A percentile compares a stretch with the other conserved stretches of the same genome.
phyloP scores from a whole-genome alignment of 352 stramenopile species.

The Pythium apleroticum region DNA sequence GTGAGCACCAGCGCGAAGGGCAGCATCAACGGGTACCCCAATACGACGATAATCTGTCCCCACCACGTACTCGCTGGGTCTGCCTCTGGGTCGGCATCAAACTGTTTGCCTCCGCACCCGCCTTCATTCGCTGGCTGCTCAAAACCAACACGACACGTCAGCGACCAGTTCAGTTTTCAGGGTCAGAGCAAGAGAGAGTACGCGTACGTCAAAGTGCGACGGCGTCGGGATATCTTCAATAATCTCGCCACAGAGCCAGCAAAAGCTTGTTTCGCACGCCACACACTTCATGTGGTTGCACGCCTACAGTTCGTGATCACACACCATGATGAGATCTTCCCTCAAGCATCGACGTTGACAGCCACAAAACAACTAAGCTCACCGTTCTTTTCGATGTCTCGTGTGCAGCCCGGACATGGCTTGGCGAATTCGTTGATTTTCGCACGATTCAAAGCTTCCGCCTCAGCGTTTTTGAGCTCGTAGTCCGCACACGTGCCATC shows the following conservation, averaged over 20 bases:
- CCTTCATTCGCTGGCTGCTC: not conserved
- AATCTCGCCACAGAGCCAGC: slow-evolving; percentile 21
- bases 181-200: not conserved
- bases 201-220: slow-evolving; percentile 6
- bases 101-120: not conserved
- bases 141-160: not conserved
- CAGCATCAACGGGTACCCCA: not conserved
- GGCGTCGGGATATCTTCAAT: slow-evolving; percentile 12
- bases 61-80: not conserved
- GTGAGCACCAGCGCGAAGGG: not conserved
- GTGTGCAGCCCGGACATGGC: slow-evolving; percentile 12
- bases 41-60: not conserved
- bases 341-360: too few relatives aligned
- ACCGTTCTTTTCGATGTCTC: slow-evolving; percentile 26
- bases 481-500: slow-evolving; percentile 17
- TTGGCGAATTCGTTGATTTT: slow-evolving; percentile 12
- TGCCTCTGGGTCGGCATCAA: not conserved
- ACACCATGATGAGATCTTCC: not conserved
- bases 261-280: slow-evolving; percentile 21
- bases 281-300: slow-evolving; percentile 30
- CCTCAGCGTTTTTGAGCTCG: slow-evolving; percentile 4
- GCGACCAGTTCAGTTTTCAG: not conserved
- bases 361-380: not conserved
- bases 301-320: slow-evolving; percentile 7
- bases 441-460: not conserved